phyloP scores from a whole-genome alignment of 2,329 filamentous ascomycete species.

The Penicillium sclerotigenum region DNA sequence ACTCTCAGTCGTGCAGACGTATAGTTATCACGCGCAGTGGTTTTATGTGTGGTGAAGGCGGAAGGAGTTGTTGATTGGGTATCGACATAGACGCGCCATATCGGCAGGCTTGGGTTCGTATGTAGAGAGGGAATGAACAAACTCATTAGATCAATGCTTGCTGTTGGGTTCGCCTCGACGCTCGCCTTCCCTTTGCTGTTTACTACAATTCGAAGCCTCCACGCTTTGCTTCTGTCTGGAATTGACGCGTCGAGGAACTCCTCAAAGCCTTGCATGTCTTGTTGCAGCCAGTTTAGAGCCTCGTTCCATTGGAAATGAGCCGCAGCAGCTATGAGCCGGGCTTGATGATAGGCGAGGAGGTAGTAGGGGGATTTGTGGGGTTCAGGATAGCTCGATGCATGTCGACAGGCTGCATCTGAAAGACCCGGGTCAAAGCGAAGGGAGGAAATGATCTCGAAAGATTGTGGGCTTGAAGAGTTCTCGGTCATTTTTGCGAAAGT shows the following conservation, averaged over 20 bases:
- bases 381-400: slow-evolving; percentile 35
- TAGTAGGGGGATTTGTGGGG: slow-evolving; percentile 63
- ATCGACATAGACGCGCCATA: slow-evolving; percentile 56
- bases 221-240: slow-evolving; percentile 33
- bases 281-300: slow-evolving; percentile 31
- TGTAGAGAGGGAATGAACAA: slow-evolving; percentile 27
- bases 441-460: slow-evolving; percentile 66
- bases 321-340: slow-evolving; percentile 66
- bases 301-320: slow-evolving; percentile 48
- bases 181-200: slow-evolving; percentile 29
- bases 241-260: slow-evolving; percentile 32
- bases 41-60: slow-evolving; percentile 82
- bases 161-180: slow-evolving; percentile 33
- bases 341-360: slow-evolving; percentile 73
- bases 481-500: slow-evolving; percentile 14
- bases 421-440: slow-evolving; percentile 68
- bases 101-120: slow-evolving; percentile 8
- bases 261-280: slow-evolving; percentile 30
- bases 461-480: not conserved
- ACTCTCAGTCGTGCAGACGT: slow-evolving; percentile 63
- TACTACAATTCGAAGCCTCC: slow-evolving; percentile 39
- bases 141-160: slow-evolving; percentile 23
- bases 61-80: slow-evolving; percentile 49
- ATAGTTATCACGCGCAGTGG: slow-evolving; percentile 70
- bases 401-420: slow-evolving; percentile 29